Conservation (phyloP, 257 asterid genomes). For the Salvia rosmarinus region DNA sequence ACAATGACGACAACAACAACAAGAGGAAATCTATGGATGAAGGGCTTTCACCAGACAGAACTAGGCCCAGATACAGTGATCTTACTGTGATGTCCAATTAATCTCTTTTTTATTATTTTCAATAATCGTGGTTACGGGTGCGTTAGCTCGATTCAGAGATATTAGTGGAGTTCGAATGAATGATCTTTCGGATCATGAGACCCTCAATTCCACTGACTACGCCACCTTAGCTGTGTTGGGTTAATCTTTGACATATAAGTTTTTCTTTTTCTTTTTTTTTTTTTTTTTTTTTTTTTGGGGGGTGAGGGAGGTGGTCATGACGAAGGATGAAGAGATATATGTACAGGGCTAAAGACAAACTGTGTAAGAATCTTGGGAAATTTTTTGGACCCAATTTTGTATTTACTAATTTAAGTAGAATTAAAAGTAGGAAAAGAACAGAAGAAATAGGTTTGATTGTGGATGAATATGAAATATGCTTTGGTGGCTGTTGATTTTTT, state of each 20-base stretch:
- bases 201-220: neutral
- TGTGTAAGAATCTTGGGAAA: constrained; percentile 23
- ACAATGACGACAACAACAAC: constrained; percentile 31
- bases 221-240: neutral
- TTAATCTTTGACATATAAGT: constrained; percentile 16
- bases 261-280: neutral
- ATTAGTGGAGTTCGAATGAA: too few species aligned
- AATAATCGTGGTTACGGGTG: neutral
- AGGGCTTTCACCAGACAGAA: constrained; percentile 60
- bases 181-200: neutral
- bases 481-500: neutral
- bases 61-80: constrained; percentile 66
- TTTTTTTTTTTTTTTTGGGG: neutral
- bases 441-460: neutral
- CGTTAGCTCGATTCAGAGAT: neutral
- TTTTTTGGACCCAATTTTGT: constrained; percentile 27
- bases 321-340: constrained; percentile 8
- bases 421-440: neutral
- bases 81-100: constrained; percentile 47
- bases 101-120: neutral
- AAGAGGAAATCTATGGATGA: constrained; percentile 75
- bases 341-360: constrained; percentile 33
- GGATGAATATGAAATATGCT: neutral
- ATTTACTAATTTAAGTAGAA: constrained; percentile 13
- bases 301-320: too few species aligned